These are phyloP conservation scores for Paradendryphiella salina DNA, from an alignment of 2,329 filamentous ascomycete genomes.

Conservation along the genomic window DNA sequence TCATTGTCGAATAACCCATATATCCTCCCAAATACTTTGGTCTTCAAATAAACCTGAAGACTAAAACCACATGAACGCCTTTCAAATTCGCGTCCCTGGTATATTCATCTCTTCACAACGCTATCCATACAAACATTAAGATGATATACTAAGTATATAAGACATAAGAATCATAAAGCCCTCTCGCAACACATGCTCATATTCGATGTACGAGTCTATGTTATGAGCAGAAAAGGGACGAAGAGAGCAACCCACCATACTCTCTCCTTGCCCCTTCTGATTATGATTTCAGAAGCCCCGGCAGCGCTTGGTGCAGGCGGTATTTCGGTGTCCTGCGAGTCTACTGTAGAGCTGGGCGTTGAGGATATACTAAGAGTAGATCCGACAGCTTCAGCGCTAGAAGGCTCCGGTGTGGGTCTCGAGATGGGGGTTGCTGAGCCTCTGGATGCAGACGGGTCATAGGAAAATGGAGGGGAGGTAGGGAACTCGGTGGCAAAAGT, in stretches of 20 bases:
- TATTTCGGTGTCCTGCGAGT: constrained; percentile 21
- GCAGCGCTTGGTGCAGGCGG: constrained; percentile 37
- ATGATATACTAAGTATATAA: neutral
- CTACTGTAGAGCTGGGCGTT: constrained; percentile 16
- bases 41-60: neutral
- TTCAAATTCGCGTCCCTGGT: constrained; percentile 2
- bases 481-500: neutral
- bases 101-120: constrained; percentile 3
- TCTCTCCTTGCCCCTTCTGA: constrained; percentile 22
- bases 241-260: constrained; percentile 42
- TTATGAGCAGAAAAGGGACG: constrained; percentile 18
- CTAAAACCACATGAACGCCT: neutral
- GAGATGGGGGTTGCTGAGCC: constrained; percentile 11
- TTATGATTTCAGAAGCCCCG: constrained; percentile 14
- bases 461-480: constrained; percentile 7
- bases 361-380: constrained; percentile 21
- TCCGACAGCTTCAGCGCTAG: constrained; percentile 8
- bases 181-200: neutral
- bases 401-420: constrained; percentile 3
- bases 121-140: neutral
- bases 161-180: constrained; percentile 15
- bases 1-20: neutral
- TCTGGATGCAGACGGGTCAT: constrained; percentile 10
- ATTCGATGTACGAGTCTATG: neutral
- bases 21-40: neutral